Evolutionary conservation across 2,329 filamentous ascomycete genomes (phyloP).

Genomic region (Malbranchea zuffiana): DNA sequence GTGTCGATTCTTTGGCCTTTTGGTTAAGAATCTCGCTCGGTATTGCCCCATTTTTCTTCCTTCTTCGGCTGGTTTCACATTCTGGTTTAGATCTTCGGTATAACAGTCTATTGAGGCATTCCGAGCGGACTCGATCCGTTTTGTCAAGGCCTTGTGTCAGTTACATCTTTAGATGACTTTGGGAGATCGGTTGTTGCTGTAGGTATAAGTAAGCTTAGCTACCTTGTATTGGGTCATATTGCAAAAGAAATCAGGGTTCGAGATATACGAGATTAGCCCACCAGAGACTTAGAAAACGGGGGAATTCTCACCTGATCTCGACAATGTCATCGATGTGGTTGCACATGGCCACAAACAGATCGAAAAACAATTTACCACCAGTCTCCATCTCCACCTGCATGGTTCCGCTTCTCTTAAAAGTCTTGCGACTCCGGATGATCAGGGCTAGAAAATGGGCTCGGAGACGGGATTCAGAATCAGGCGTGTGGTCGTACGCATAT

Average conservation of each 20-base stretch:
- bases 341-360: slow-evolving; percentile 95
- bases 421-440: slow-evolving; percentile 94
- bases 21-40: slow-evolving; percentile 9
- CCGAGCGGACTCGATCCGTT: slow-evolving; percentile 26
- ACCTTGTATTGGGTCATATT: not conserved
- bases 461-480: slow-evolving; percentile 80
- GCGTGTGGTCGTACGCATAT: slow-evolving; percentile 92
- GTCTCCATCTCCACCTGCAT: slow-evolving; percentile 98
- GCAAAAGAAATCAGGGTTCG: slow-evolving; percentile 15
- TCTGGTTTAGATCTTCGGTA: slow-evolving; percentile 24
- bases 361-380: slow-evolving; percentile 92
- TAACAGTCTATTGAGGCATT: slow-evolving; percentile 20
- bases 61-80: slow-evolving; percentile 24
- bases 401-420: slow-evolving; percentile 94
- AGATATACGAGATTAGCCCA: slow-evolving; percentile 10
- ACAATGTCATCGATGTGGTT: slow-evolving; percentile 96
- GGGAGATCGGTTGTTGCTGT: slow-evolving; percentile 43
- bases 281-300: slow-evolving; percentile 11
- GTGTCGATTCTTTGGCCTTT: no score
- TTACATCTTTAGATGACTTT: slow-evolving; percentile 41
- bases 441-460: slow-evolving; percentile 95
- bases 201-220: slow-evolving; percentile 10
- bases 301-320: slow-evolving; percentile 62
- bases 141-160: slow-evolving; percentile 21
- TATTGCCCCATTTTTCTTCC: slow-evolving; percentile 16